Percentiles rank a stretch among this genome's conserved stretches.
Evolutionary conservation across 148 eudicot species (phyloP).

Genomic region (Dianthus caryophyllus): DNA sequence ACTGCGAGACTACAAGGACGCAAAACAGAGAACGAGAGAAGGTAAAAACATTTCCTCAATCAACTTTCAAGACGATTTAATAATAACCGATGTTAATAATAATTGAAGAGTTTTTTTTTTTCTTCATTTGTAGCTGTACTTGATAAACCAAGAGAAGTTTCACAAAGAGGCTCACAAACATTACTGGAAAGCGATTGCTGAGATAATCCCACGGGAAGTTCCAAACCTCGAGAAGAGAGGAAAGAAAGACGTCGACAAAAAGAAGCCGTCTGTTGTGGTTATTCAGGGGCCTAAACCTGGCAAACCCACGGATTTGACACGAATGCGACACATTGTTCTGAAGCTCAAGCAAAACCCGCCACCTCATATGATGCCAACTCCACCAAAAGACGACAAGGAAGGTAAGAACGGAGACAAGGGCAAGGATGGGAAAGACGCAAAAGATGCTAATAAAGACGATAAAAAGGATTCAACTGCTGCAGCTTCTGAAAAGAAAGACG

Average conservation of each 20-base stretch:
- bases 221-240: conserved; percentile 38
- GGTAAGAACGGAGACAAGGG: conserved; percentile 10
- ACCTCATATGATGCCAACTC: conserved; percentile 35
- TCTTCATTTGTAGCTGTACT: conserved; percentile 22
- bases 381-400: conserved; percentile 20
- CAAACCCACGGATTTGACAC: conserved; percentile 40
- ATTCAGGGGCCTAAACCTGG: conserved; percentile 50
- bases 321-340: conserved; percentile 44
- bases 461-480: neutral
- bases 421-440: conserved; percentile 10
- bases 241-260: conserved; percentile 31
- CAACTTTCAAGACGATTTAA: neutral
- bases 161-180: conserved; percentile 45
- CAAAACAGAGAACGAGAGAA: conserved; percentile 81
- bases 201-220: conserved; percentile 40
- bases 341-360: conserved; percentile 39
- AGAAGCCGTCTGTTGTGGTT: conserved; percentile 32
- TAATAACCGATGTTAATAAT: neutral
- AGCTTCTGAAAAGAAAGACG: neutral
- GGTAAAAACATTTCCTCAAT: conserved; percentile 26
- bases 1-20: conserved; percentile 43
- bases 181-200: conserved; percentile 48
- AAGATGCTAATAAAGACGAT: conserved; percentile 5
- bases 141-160: conserved; percentile 44
- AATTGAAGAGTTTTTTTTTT: no score